Conservation (phyloP, 352 stramenopile species). For the Globisporangium megalacanthum region DNA sequence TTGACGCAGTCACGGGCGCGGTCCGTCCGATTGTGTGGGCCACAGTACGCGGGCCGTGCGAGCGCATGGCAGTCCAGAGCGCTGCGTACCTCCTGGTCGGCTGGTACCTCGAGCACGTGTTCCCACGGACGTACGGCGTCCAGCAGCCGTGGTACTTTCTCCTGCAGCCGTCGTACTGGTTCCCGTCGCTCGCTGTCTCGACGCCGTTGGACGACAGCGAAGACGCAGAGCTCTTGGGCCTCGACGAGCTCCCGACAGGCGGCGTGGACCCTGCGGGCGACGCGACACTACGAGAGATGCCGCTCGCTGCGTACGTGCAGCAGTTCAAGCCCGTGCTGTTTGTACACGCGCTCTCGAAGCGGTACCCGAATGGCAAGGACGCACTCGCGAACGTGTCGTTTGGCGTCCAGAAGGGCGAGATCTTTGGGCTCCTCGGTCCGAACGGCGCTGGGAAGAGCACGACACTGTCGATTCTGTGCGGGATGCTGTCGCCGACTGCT, state of each 20-base stretch:
- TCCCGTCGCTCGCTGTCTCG: conserved; percentile 16
- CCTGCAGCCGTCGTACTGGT: conserved; percentile 83
- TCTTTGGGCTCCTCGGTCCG: conserved; percentile 90
- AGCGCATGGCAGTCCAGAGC: conserved; percentile 78
- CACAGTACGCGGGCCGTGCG: conserved; percentile 35
- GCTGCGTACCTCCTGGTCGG: conserved; percentile 86
- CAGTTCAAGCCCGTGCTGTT: conserved; percentile 55
- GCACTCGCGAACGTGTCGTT: conserved; percentile 85
- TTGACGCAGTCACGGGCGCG: conserved; percentile 34
- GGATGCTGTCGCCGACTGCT: conserved; percentile 78
- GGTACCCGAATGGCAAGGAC: conserved; percentile 69
- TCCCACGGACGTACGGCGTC: conserved; percentile 89
- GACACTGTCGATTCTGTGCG: conserved; percentile 94
- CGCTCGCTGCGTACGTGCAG: conserved; percentile 46
- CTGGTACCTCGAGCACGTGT: conserved; percentile 93
- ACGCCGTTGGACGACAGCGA: conserved; percentile 11
- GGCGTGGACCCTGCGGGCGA: conserved; percentile 25
- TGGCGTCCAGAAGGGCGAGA: conserved; percentile 86
- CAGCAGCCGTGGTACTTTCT: conserved; percentile 93
- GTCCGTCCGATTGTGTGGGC: conserved; percentile 41
- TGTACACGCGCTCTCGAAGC: conserved; percentile 53
- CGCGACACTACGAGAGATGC: conserved; percentile 60
- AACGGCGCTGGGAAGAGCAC: conserved; percentile 96
- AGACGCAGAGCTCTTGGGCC: conserved; percentile 12
- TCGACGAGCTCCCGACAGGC: conserved; percentile 5